phyloP scores from a whole-genome alignment of 73 alveolate species.

The Stentor coeruleus region DNA sequence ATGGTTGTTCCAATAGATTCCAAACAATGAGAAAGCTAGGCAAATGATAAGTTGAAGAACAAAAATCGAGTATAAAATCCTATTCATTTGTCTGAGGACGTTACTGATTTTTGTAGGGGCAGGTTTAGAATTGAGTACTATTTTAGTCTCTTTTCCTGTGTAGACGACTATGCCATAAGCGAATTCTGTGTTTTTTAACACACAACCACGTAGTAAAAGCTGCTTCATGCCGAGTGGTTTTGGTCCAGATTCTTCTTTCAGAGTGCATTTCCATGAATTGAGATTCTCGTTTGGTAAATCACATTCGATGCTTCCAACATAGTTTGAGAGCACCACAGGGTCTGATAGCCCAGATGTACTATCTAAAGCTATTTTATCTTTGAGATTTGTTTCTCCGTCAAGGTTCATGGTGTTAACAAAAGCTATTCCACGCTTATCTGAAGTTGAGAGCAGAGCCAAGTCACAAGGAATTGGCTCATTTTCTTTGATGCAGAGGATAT shows the following conservation, averaged over 20 bases:
- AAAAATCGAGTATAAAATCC: constrained; percentile 38
- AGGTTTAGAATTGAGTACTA: constrained; percentile 92
- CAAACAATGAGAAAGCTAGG: constrained; percentile 23
- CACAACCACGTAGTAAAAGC: constrained; percentile 89
- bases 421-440: constrained; percentile 54
- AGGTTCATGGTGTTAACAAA: constrained; percentile 70
- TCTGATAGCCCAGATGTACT: constrained; percentile 34
- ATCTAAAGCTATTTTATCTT: constrained; percentile 64
- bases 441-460: constrained; percentile 54
- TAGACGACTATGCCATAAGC: constrained; percentile 87
- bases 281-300: background rate
- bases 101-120: constrained; percentile 85
- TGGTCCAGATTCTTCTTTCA: background rate
- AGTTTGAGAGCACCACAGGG: background rate
- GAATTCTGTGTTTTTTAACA: constrained; percentile 83
- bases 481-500: constrained; percentile 49
- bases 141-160: constrained; percentile 94
- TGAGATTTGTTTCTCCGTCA: constrained; percentile 84
- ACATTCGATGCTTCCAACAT: constrained; percentile 9
- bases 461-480: constrained; percentile 81
- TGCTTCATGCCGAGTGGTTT: constrained; percentile 59
- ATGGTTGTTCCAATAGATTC: constrained; percentile 21
- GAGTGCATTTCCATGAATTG: background rate
- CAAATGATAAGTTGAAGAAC: constrained; percentile 37
- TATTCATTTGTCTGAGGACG: constrained; percentile 46